Percentiles rank a stretch among this genome's conserved stretches.
phyloP scores from a whole-genome alignment of 495 filamentous ascomycete genomes.

The Penicillium nucicola region DNA sequence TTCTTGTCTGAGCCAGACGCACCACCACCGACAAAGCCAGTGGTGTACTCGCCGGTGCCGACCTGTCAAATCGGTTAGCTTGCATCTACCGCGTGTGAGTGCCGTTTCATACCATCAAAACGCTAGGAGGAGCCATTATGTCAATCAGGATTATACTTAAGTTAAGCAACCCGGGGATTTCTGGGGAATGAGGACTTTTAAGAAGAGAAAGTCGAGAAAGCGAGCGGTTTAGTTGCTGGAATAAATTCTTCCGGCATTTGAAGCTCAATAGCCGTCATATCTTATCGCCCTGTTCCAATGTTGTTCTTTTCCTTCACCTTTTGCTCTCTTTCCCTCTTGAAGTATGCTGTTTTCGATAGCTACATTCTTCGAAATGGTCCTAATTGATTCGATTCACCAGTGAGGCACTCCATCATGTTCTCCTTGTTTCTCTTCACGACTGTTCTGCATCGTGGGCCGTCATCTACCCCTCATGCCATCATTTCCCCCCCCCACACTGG shows the following conservation, averaged over 20 bases:
- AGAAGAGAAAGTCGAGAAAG: slow-evolving; percentile 7
- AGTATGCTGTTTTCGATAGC: too few species aligned
- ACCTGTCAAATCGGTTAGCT: slow-evolving; percentile 47
- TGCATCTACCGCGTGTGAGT: background rate
- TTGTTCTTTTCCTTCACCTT: background rate
- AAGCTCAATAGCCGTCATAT: slow-evolving; percentile 30
- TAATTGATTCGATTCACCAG: background rate
- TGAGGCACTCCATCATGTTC: background rate
- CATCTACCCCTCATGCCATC: slow-evolving; percentile 8
- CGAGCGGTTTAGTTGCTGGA: slow-evolving; percentile 14
- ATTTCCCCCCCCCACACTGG: slow-evolving; percentile 24
- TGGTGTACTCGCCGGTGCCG: slow-evolving; percentile 94
- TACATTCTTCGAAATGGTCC: too few species aligned
- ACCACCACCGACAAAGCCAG: slow-evolving; percentile 77
- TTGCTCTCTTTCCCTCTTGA: too few species aligned
- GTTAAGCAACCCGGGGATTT: background rate
- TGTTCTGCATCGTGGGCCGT: background rate
- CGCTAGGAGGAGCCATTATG: slow-evolving; percentile 73
- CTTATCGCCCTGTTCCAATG: slow-evolving; percentile 16
- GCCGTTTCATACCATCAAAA: slow-evolving; percentile 70
- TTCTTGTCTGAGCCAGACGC: slow-evolving; percentile 86
- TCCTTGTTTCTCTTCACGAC: background rate
- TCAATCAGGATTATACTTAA: background rate
- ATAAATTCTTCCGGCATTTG: slow-evolving; percentile 31
- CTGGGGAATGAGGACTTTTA: slow-evolving; percentile 8